Evolutionary conservation across 805 yeast species (phyloP), one percentile per base, ranked within the genome.

Genomic region (Candida ulmi): DNA sequence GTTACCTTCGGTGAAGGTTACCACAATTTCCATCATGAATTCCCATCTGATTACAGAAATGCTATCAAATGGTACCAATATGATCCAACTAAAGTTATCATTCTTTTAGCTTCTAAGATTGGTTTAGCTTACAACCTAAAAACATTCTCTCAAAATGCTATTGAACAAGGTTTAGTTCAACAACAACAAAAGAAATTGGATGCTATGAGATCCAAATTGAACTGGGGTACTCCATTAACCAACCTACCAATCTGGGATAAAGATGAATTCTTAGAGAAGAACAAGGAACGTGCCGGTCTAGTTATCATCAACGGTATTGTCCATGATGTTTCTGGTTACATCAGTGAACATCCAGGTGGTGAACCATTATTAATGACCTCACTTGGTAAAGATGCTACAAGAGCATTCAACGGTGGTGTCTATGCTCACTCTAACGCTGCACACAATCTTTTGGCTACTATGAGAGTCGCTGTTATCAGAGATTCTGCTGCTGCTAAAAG

Each of bases 1-100:
- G 88, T 83, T 43, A 85, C 95, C 0, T 83, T 84, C 55, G 95
- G 95, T 63, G 95, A 85, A 66, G 95, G 95, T 47, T 83, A 84
- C 71, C 93, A 85, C 58, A 85, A 85, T 66, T 85, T 84, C 78
- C 95, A 85, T 63, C 95, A 85, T 61, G 95, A 84, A 69, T 85
- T 84, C 74, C 93, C 95, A 54, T 75, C 86, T 16, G 95, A 85
- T 66, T 85, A 84, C 74, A 78, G 95, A 74, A 84, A 84, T 58
- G 93, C 93, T 28, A 72, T 84, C 58, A 81, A 78, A 59, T 84
- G 93, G 93, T 84, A 80, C 69, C 91, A 84, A 71, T 84, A 78
- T 58, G 95, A 85, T 60, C 95, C 95, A 50, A 83, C 93, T 36
- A 84, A 84, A 65, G 54, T 76, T 35, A 52, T 72, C 38, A 83